Percentiles rank a stretch among this genome's conserved stretches.
phyloP scores from a whole-genome alignment of 805 yeast species.

The Wickerhamomyces bisporus region DNA sequence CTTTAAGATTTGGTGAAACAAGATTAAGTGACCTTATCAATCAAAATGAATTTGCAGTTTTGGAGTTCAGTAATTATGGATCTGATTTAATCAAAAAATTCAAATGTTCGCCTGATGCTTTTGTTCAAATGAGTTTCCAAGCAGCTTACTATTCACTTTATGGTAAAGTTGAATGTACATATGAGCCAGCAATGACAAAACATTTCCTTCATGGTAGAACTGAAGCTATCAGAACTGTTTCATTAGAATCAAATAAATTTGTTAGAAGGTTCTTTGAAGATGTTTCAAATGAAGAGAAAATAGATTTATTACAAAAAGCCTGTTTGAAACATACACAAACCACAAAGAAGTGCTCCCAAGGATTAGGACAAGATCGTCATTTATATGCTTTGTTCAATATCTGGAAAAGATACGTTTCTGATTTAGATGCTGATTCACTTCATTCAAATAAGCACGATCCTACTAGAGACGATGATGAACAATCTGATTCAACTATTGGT shows the following conservation, averaged over 20 bases:
- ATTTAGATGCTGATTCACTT: slow-evolving; percentile 8
- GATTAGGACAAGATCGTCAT: slow-evolving; percentile 91
- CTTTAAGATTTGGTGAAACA: slow-evolving; percentile 87
- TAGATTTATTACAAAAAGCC: slow-evolving; percentile 55
- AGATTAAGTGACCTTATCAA: slow-evolving; percentile 80
- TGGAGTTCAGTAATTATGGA: slow-evolving; percentile 69
- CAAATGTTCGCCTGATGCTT: slow-evolving; percentile 92
- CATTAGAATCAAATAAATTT: slow-evolving; percentile 72
- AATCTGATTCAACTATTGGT: slow-evolving; percentile 18
- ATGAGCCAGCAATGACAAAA: slow-evolving; percentile 97
- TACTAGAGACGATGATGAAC: slow-evolving; percentile 26
- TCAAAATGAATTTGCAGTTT: slow-evolving; percentile 80
- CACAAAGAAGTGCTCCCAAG: slow-evolving; percentile 65
- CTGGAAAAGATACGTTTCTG: slow-evolving; percentile 62
- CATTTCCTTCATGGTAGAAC: slow-evolving; percentile 85
- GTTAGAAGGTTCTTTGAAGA: slow-evolving; percentile 81
- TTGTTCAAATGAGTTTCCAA: slow-evolving; percentile 89
- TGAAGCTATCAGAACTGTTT: slow-evolving; percentile 84
- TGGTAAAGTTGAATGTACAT: slow-evolving; percentile 89
- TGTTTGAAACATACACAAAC: slow-evolving; percentile 64
- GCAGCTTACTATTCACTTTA: slow-evolving; percentile 88
- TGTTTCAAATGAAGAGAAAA: slow-evolving; percentile 51
- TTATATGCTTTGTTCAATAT: slow-evolving; percentile 81
- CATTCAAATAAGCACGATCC: slow-evolving; percentile 21
- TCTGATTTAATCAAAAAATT: slow-evolving; percentile 72